Evolutionary conservation across 805 yeast species (phyloP).

Genomic region (Lipomyces oligophaga): DNA sequence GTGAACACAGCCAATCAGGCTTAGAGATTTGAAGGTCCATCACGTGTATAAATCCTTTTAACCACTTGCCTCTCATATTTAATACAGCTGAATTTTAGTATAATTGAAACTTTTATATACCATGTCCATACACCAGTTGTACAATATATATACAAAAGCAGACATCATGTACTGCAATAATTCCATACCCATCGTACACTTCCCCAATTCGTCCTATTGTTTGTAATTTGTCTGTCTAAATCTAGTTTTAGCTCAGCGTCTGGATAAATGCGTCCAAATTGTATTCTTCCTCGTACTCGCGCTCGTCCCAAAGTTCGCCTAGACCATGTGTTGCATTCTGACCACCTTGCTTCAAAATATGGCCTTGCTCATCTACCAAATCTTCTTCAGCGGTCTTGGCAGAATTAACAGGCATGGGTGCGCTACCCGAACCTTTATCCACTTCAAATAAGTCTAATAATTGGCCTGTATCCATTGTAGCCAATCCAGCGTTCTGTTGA

Average conservation of each 20-base stretch:
- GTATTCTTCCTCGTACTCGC: slow-evolving; percentile 95
- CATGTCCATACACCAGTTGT: too few species aligned
- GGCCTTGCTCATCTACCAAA: slow-evolving; percentile 61
- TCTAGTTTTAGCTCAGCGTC: slow-evolving; percentile 54
- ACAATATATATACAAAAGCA: too few species aligned
- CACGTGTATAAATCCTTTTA: too few species aligned
- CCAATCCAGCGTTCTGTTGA: slow-evolving; percentile 93
- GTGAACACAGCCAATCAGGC: too few species aligned
- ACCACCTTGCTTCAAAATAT: slow-evolving; percentile 49
- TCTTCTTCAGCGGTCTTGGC: slow-evolving; percentile 34
- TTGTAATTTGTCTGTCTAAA: too few species aligned
- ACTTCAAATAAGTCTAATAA: slow-evolving; percentile 82
- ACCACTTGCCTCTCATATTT: too few species aligned
- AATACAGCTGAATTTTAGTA: too few species aligned
- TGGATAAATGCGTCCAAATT: slow-evolving; percentile 89
- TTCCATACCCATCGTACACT: too few species aligned
- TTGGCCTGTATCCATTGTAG: slow-evolving; percentile 96
- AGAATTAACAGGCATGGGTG: slow-evolving; percentile 21
- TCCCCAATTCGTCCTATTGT: too few species aligned
- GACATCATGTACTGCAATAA: too few species aligned
- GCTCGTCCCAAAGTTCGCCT: slow-evolving; percentile 93
- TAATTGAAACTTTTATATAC: too few species aligned
- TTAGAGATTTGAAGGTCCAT: too few species aligned
- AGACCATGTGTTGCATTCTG: slow-evolving; percentile 86
- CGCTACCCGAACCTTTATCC: slow-evolving; percentile 29